Evolutionary conservation across 73 alveolate species (phyloP).

Genomic region (Paramecium octaurelia): DNA sequence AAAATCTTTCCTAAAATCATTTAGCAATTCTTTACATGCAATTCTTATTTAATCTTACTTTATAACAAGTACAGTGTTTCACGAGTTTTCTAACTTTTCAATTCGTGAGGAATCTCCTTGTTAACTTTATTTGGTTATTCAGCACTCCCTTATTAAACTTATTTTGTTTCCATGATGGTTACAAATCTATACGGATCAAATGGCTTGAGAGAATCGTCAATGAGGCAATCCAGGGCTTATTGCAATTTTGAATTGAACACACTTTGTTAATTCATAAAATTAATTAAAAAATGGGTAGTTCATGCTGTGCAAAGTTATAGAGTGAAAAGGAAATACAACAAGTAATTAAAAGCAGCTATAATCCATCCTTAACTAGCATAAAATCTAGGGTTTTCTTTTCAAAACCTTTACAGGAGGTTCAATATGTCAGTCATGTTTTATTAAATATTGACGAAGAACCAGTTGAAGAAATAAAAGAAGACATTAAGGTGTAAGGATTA

Average conservation of each 20-base stretch:
- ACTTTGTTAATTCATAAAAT: neutral
- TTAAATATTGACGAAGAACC: neutral
- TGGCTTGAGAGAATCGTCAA: neutral
- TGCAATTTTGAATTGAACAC: conserved; percentile 19
- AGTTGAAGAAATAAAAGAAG: neutral
- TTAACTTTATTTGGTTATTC: neutral
- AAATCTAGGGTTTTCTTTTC: neutral
- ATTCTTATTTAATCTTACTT: neutral
- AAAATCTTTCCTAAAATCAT: neutral
- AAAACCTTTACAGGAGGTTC: neutral
- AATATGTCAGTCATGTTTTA: neutral
- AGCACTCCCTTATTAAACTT: neutral
- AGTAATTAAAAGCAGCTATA: neutral
- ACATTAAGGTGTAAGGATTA: neutral
- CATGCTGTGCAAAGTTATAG: neutral
- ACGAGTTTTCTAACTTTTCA: neutral
- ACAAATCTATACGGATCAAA: neutral
- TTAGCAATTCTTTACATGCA: neutral
- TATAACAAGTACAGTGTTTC: neutral
- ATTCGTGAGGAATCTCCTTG: neutral
- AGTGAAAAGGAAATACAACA: neutral
- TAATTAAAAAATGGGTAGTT: neutral
- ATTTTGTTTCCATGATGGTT: neutral
- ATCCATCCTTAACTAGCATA: neutral
- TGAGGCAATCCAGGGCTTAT: neutral